Base-by-base conservation (phyloP, 2,329 filamentous ascomycete species). In the Fusarium sp. region DNA sequence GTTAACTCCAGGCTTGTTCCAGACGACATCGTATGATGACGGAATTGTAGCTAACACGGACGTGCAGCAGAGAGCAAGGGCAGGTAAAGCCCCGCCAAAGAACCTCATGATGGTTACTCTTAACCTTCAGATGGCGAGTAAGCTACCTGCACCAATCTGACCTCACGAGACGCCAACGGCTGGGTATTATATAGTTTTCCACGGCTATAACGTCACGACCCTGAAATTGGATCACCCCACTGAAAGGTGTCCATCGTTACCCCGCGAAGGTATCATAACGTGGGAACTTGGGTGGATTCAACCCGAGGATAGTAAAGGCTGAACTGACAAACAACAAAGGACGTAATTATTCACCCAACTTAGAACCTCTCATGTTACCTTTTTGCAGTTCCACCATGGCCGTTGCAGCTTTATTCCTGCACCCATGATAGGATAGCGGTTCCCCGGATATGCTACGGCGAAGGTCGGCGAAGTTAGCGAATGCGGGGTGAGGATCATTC, bases 1-100 rank as follows among this genome's bases (percentile, higher is more conserved):
- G n/a, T 60, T 60, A 23, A 60, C n/a, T 18, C 58, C 58, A 0
- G 58, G 58, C n/a, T 19, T 49, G 12, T 34, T 10, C 58, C 54
- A 59, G 6, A 60, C 43, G 7, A 59, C 54, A 28, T 59, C 54
- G 11, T 60, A 60, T 10, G 58, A 59, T 21, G 21, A 1, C 4
- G 58, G 58, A 4, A 60, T 54, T 5, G 19, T 34, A 2, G 58
- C 54, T 8, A 34, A 16, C 1, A 19, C 58, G 7, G 6, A 10
- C 8, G 19, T 28, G 6, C 21, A 43, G 12, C 3, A 42, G 2
- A 60, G 9, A 1, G 41, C 16, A 1, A 59, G 4, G 7, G n/a
- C 42, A 0, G 10, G 9, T 2, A 48, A 5, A 12, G 18, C 23
- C n/a, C 10, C 18, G 3, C 7, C 19, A 2, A 42, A 16, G 21